Evolutionary conservation across 805 yeast genomes (phyloP).

Genomic region (Monosporozyma aerobia): DNA sequence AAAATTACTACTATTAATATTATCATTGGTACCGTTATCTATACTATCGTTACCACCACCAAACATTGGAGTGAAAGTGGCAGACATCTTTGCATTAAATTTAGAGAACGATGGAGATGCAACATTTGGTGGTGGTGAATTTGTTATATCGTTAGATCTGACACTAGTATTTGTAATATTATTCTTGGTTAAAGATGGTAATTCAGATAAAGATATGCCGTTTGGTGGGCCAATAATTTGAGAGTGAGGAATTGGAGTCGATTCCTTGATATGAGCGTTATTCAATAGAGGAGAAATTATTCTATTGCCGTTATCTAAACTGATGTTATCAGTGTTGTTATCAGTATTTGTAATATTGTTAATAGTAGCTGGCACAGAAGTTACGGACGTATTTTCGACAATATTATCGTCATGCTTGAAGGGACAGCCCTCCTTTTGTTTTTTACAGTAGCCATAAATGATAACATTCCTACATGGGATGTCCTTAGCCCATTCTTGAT

Average conservation of each 20-base stretch:
- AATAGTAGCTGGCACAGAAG: background rate
- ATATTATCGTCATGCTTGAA: slow-evolving; percentile 52
- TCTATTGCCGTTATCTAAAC: background rate
- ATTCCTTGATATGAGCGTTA: background rate
- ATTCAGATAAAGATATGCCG: slow-evolving; percentile 1
- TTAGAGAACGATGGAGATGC: slow-evolving; percentile 21
- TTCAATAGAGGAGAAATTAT: background rate
- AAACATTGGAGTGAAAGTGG: slow-evolving; percentile 28
- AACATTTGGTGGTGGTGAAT: slow-evolving; percentile 2
- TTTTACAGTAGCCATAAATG: slow-evolving; percentile 82
- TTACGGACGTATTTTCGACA: background rate
- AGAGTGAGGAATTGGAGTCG: background rate
- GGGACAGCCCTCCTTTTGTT: slow-evolving; percentile 78
- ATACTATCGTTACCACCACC: slow-evolving; percentile 15
- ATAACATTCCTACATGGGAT: slow-evolving; percentile 77
- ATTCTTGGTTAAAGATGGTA: slow-evolving; percentile 1
- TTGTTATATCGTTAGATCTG: background rate
- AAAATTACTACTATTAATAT: background rate
- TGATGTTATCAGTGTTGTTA: background rate
- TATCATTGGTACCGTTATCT: background rate
- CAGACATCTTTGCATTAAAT: slow-evolving; percentile 46
- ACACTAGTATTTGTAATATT: background rate
- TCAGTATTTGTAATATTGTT: background rate
- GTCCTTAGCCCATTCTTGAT: slow-evolving; percentile 50
- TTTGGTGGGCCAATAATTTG: slow-evolving; percentile 1